Conservation (phyloP, 495 filamentous ascomycete genomes). For the Aspergillus bridgeri region DNA sequence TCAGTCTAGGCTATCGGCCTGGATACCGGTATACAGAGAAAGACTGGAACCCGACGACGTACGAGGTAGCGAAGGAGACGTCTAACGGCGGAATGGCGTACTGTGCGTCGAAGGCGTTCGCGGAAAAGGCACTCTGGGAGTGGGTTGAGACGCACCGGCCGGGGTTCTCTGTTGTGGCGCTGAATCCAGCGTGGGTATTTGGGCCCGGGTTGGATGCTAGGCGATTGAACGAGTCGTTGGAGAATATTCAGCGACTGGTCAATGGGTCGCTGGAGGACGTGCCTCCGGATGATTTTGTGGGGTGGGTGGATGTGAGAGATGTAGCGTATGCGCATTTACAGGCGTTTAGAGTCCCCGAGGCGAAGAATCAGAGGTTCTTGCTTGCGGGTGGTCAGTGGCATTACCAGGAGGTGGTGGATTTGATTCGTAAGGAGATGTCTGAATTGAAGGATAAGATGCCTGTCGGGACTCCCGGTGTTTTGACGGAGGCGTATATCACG, state of each 20-base stretch:
- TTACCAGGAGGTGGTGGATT: slow-evolving; percentile 52
- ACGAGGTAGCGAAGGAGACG: slow-evolving; percentile 50
- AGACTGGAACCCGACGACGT: slow-evolving; percentile 78
- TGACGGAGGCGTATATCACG: slow-evolving; percentile 34
- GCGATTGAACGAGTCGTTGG: slow-evolving; percentile 57
- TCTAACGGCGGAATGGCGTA: slow-evolving; percentile 32
- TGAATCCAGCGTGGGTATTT: slow-evolving; percentile 59
- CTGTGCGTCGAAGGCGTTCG: slow-evolving; percentile 46
- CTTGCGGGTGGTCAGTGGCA: slow-evolving; percentile 50
- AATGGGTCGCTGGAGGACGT: slow-evolving; percentile 3
- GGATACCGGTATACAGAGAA: slow-evolving; percentile 51
- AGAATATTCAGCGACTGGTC: slow-evolving; percentile 48
- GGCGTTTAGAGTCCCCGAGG: slow-evolving; percentile 54
- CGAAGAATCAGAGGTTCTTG: slow-evolving; percentile 61
- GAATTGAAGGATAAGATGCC: slow-evolving; percentile 51
- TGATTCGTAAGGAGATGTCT: slow-evolving; percentile 56
- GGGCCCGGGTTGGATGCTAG: slow-evolving; percentile 55
- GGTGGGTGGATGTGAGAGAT: slow-evolving; percentile 58
- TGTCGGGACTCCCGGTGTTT: slow-evolving; percentile 28
- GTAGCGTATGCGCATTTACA: slow-evolving; percentile 57
- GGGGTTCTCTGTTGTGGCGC: slow-evolving; percentile 57
- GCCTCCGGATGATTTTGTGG: slow-evolving; percentile 47
- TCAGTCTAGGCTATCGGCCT: slow-evolving; percentile 30
- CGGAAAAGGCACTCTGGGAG: slow-evolving; percentile 62
- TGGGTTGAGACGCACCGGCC: slow-evolving; percentile 62